Evolutionary conservation across 495 filamentous ascomycete genomes (phyloP), one percentile per base, ranked within the genome.

Genomic region (Aspergillus carlsbadensis): DNA sequence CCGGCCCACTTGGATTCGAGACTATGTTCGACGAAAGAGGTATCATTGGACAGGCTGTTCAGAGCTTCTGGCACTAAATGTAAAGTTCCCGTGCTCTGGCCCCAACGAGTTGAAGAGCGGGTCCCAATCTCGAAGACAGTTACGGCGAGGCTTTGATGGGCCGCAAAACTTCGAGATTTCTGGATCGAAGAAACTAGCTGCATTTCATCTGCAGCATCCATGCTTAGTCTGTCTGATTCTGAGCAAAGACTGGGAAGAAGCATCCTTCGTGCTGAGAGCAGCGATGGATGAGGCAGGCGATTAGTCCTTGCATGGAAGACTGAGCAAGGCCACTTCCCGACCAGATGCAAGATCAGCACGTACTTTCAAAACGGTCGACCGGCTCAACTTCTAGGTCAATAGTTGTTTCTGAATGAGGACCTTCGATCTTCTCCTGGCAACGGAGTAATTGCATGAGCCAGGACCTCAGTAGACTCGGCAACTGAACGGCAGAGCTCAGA

Each of bases 41-140:
- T 17, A 22, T 37, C 39, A 57, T 56, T 60, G 46, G 41, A 52
- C 36, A 22, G 13, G 41, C 40, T 33, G 37, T 53, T 13, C 24
- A 58, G 52, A 53, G 60, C 54, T 39, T n/a, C 41, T 52, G 48
- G 17, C 60, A 57, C 60, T 63, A 63, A 49, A 39, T 14, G 36
- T 44, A 53, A 57, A 21, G 52, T 59, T 63, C 56, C 60, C 60
- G 56, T 53, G 52, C 45, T 37, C 49, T 49, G 53, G 34, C 26
- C 48, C 41, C 60, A 55, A 59, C 24, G 54, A 40, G 54, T 56
- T 56, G 40, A 29, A 52, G 36, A 47, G 56, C 44, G 48, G 55
- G 34, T 40, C 31, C 55, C 39, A 58, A 59, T 33, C 49, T 42
- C 36, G n/a, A 20, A 42, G 37, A 40, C 47, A 43, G 26, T 8